Evolutionary conservation across 495 filamentous ascomycete genomes (phyloP).

Genomic region (Trichoderma gamsii): DNA sequence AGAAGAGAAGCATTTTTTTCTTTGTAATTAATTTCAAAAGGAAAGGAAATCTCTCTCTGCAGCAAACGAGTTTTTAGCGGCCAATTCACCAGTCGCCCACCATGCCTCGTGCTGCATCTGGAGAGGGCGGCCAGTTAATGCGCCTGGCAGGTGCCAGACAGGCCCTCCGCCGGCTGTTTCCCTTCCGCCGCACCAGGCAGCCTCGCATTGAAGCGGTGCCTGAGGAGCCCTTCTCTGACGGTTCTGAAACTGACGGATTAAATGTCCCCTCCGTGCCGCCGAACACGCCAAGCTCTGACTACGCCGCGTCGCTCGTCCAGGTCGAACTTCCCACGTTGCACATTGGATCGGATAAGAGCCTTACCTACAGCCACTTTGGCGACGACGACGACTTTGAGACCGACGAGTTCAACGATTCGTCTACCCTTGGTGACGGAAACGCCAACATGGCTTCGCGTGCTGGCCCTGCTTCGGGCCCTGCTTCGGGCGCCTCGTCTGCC

Average conservation of each 20-base stretch:
- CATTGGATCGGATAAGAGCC: no score
- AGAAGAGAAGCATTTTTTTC: not conserved
- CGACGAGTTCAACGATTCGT: not conserved
- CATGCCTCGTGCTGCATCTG: not conserved
- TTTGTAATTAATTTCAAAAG: not conserved
- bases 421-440: not conserved
- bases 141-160: constrained; percentile 9
- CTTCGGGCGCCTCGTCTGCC: no score
- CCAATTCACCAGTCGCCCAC: not conserved
- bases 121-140: not conserved
- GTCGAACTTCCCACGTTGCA: no score
- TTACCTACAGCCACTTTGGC: not conserved
- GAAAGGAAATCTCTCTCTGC: not conserved
- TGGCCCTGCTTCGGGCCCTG: no score
- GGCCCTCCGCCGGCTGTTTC: constrained; percentile 5
- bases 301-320: no score
- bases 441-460: no score
- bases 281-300: not conserved
- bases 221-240: not conserved
- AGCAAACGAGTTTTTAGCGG: not conserved
- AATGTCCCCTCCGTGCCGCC: not conserved
- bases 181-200: not conserved
- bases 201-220: not conserved
- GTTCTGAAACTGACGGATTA: not conserved
- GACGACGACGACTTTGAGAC: not conserved